These are phyloP conservation scores for Urochloa ruziziensis DNA, from an alignment of 176 grass and related monocot species.

Conservation along the genomic window DNA sequence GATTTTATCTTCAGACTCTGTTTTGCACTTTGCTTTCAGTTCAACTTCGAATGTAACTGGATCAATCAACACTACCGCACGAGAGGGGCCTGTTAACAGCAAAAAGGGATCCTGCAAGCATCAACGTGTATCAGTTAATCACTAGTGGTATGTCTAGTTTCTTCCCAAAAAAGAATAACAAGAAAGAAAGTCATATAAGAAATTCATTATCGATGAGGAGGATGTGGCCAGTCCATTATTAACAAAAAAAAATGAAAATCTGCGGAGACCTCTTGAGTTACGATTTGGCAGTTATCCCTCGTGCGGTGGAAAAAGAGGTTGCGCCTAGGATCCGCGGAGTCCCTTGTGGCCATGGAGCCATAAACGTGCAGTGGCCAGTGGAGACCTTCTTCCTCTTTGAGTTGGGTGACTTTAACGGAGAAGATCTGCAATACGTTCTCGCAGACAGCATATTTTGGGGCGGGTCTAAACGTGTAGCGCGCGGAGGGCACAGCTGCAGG, in stretches of 20 bases:
- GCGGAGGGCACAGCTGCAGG: neutral
- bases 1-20: neutral
- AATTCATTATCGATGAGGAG: neutral
- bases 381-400: neutral
- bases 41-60: neutral
- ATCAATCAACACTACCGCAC: neutral
- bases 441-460: neutral
- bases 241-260: neutral
- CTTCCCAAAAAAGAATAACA: too few relatives aligned
- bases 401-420: neutral
- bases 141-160: neutral
- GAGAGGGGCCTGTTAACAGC: neutral
- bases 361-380: neutral
- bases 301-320: neutral
- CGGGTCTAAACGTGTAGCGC: neutral
- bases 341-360: neutral
- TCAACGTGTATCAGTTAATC: neutral
- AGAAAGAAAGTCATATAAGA: neutral
- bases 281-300: neutral
- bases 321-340: neutral
- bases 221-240: neutral
- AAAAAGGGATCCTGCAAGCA: neutral
- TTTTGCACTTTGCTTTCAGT: neutral
- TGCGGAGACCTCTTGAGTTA: neutral
- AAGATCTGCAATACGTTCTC: neutral